Evolutionary conservation across 352 stramenopile species (phyloP).

Genomic region (Pythium coloratum): DNA sequence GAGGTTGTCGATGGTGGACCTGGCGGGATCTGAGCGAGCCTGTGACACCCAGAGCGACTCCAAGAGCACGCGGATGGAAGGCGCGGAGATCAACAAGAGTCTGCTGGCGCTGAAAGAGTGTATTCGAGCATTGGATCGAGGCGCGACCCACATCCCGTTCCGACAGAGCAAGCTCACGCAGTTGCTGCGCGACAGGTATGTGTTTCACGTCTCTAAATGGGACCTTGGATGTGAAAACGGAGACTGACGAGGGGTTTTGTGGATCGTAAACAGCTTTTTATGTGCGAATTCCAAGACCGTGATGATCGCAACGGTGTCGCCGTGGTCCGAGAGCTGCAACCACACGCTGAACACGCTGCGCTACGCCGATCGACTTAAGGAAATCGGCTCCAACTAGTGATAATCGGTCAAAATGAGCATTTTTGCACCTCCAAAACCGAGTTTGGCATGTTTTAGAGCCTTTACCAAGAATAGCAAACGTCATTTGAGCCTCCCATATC

Average conservation of each 20-base stretch:
- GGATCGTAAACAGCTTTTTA: constrained; percentile 71
- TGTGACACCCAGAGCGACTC: constrained; percentile 87
- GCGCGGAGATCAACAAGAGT: constrained; percentile 97
- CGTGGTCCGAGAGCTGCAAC: constrained; percentile 92
- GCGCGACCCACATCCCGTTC: constrained; percentile 90
- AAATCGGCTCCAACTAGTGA: constrained; percentile 44
- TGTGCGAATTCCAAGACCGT: constrained; percentile 91
- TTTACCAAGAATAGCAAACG: constrained; percentile 2
- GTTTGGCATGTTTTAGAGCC: constrained; percentile 1
- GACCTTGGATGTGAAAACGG: too few species aligned
- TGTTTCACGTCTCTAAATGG: not conserved
- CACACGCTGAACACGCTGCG: constrained; percentile 96
- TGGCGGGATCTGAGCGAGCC: constrained; percentile 93
- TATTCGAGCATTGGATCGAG: constrained; percentile 92
- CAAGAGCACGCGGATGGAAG: constrained; percentile 92
- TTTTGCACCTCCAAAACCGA: not conserved
- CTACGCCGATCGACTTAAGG: constrained; percentile 96
- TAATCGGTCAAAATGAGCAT: not conserved
- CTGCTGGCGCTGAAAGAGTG: constrained; percentile 97
- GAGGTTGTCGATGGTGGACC: constrained; percentile 86
- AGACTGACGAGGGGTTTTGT: too few species aligned
- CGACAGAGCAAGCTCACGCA: constrained; percentile 95
- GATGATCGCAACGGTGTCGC: constrained; percentile 95
- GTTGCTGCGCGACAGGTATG: constrained; percentile 78
- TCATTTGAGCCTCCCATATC: not conserved